A percentile compares a stretch with the other conserved stretches of the same genome.
Conservation (phyloP, 208 protist species). For the Herpetomonas muscarum region DNA sequence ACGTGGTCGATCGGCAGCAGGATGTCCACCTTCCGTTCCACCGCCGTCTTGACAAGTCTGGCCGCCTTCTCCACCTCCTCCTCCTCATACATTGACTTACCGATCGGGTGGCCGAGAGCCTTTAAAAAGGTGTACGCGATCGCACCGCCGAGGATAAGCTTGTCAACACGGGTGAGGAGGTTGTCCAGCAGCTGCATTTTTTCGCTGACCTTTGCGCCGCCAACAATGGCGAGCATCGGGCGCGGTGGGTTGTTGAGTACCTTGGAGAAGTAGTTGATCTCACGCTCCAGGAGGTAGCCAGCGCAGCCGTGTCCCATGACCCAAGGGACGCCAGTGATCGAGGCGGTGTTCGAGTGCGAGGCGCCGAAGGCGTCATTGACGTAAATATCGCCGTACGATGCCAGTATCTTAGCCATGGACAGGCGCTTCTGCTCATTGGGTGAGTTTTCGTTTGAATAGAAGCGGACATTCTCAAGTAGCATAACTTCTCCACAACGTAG, state of each 20-base stretch:
- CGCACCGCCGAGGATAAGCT: slow-evolving; percentile 98
- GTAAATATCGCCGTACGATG: slow-evolving; percentile 96
- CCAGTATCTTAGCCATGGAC: slow-evolving; percentile 86
- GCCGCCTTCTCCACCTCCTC: slow-evolving; percentile 71
- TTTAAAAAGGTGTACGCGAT: slow-evolving; percentile 99
- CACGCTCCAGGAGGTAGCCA: slow-evolving; percentile 98
- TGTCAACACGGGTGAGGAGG: slow-evolving; percentile 97
- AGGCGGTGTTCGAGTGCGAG: slow-evolving; percentile 96
- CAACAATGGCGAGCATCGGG: slow-evolving; percentile 96
- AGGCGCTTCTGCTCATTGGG: slow-evolving; percentile 73
- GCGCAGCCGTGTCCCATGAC: slow-evolving; percentile 84
- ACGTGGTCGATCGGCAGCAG: slow-evolving; percentile 98
- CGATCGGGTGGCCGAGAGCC: slow-evolving; percentile 87
- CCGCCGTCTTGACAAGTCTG: slow-evolving; percentile 93
- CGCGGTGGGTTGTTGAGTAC: slow-evolving; percentile 80
- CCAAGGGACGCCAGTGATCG: slow-evolving; percentile 86
- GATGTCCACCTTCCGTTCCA: slow-evolving; percentile 95
- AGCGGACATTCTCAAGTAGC: slow-evolving; percentile 99
- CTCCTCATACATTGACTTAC: slow-evolving; percentile 95
- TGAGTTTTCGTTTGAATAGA: slow-evolving; percentile 97
- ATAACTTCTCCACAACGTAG: slow-evolving; percentile 89
- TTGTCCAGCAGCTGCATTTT: slow-evolving; percentile 99
- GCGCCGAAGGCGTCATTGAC: slow-evolving; percentile 99
- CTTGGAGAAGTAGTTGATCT: slow-evolving; percentile 98
- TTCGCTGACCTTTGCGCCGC: slow-evolving; percentile 98